Conservation (phyloP, 2,329 filamentous ascomycete species). For the Aspergillus fumigatus region DNA sequence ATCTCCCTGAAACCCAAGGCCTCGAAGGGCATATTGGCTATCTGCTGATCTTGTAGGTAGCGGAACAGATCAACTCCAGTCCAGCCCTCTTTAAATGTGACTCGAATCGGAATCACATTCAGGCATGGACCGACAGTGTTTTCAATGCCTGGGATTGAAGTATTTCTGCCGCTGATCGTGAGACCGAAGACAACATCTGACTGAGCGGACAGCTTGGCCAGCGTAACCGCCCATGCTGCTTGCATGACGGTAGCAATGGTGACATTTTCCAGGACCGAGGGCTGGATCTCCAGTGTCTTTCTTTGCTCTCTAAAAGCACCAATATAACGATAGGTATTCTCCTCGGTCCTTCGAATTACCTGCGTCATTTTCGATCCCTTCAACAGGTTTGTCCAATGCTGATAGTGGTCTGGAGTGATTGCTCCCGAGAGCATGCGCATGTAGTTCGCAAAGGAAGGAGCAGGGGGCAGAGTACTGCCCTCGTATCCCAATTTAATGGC, state of each 20-base stretch:
- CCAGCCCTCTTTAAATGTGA: constrained; percentile 51
- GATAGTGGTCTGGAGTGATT: constrained; percentile 45
- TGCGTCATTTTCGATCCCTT: constrained; percentile 50
- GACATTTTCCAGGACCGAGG: constrained; percentile 50
- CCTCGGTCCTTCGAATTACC: constrained; percentile 29
- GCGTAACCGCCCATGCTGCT: constrained; percentile 61
- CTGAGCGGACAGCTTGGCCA: constrained; percentile 50
- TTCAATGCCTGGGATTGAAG: constrained; percentile 52
- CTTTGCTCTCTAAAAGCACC: constrained; percentile 34
- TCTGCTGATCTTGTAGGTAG: constrained; percentile 54
- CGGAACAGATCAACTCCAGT: constrained; percentile 51
- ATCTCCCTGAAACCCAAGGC: constrained; percentile 54
- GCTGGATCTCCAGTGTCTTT: constrained; percentile 35
- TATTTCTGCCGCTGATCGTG: constrained; percentile 61
- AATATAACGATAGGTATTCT: constrained; percentile 33
- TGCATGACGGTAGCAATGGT: constrained; percentile 64
- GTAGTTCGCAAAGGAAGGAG: constrained; percentile 45
- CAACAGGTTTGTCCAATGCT: constrained; percentile 60
- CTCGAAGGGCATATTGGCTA: constrained; percentile 53
- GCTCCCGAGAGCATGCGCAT: constrained; percentile 38
- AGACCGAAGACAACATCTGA: constrained; percentile 62
- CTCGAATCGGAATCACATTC: constrained; percentile 62
- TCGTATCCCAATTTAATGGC: constrained; percentile 56
- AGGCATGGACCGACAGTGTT: constrained; percentile 61
- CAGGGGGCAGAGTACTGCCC: constrained; percentile 35